Evolutionary conservation across 2,329 filamentous ascomycete species (phyloP), one percentile per base, ranked within the genome.

Genomic region (Arachnomyces sp.): DNA sequence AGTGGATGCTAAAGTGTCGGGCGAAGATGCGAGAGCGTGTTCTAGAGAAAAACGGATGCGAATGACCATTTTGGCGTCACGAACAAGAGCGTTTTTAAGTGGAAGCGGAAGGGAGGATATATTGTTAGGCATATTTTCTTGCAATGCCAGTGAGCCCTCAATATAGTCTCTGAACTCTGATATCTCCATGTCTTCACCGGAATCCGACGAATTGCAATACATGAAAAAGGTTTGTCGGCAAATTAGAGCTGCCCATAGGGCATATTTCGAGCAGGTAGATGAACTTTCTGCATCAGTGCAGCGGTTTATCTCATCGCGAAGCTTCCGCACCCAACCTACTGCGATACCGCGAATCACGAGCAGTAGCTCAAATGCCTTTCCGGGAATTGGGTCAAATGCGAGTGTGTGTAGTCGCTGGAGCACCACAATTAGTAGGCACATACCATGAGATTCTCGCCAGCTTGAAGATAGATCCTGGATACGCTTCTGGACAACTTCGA

Each of bases 391-490:
- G 42, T 50, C 25, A 56, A 49, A 15, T 35, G 47, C 38, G 51
- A 66, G 1, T 56, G 49, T 52, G 12, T 47, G 51, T 1, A 66
- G 14, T 2, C 74, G 68, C 1, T 77, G 51, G 0, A 63, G 50
- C 0, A 84, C 48, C 0, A 67, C 73, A 4, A 82, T 65, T 2
- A 82, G 39, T 0, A 72, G 65, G 3, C 77, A 71, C 77, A 84
- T 82, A 11, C 68, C 66, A 38, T 74, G 56, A 0, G 60, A 62
- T 44, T 84, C 80, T 0, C 78, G 67, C 73, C 77, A 82, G 33
- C 77, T 84, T 0, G 61, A 55, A 0, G 55, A 52, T 6, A 84
- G 71, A 0, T 55, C 51, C 0, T 61, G 51, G 0, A 84, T 42
- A 1, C 68, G 67, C n/a, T 55, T 43, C 1, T 61, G 47, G 0